A percentile compares a stretch with the other conserved stretches of the same genome.
phyloP scores from a whole-genome alignment of 495 filamentous ascomycete genomes.

The Aspergillus affinis region DNA sequence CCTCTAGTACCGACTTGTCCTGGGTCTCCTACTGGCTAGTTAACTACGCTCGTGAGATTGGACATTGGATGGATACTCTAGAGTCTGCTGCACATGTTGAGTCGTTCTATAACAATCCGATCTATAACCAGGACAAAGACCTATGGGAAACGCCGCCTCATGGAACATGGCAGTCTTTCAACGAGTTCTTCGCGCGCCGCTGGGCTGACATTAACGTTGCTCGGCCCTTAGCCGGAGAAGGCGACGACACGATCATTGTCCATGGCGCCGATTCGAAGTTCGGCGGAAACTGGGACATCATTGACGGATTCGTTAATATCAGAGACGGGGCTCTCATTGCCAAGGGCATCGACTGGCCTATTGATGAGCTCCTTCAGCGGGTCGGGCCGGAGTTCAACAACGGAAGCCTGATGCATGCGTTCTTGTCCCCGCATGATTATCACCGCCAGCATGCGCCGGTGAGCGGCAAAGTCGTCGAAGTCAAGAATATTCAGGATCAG shows the following conservation, averaged over 20 bases:
- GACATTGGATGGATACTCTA: background rate
- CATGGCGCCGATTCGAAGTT: background rate
- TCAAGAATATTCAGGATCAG: background rate
- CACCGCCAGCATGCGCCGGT: slow-evolving; percentile 6
- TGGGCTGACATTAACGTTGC: background rate
- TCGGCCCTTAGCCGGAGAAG: background rate
- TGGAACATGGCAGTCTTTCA: slow-evolving; percentile 1
- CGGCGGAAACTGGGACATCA: background rate
- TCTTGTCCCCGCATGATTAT: background rate
- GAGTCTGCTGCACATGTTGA: background rate
- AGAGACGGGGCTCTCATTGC: background rate
- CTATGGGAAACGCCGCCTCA: too few species aligned
- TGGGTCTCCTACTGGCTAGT: slow-evolving; percentile 2
- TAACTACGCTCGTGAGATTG: background rate
- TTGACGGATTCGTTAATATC: background rate
- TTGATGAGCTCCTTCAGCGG: background rate
- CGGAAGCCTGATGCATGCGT: background rate
- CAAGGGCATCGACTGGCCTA: background rate
- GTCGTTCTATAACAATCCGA: background rate
- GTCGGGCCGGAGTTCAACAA: background rate
- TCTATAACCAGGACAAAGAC: background rate
- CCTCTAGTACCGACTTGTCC: background rate
- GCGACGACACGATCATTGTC: background rate
- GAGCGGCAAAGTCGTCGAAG: background rate
- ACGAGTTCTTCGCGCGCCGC: background rate